A percentile compares a stretch with the other conserved stretches of the same genome.
Evolutionary conservation across 225 moss, liverwort and hornwort genomes (phyloP).

Genomic region (Ulota crispa): DNA sequence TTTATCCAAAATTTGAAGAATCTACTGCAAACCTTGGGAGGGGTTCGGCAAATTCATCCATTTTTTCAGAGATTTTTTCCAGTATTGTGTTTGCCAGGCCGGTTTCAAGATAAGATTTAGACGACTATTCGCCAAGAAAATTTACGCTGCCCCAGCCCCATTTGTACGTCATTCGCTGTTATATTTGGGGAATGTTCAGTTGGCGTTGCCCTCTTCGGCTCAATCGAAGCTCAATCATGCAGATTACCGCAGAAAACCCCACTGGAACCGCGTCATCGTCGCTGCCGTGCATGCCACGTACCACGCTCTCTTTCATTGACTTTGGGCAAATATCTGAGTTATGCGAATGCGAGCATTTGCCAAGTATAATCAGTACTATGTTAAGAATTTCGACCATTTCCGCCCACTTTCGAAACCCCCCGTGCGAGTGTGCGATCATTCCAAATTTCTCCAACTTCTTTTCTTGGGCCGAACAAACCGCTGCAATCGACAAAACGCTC

Average conservation of each 20-base stretch:
- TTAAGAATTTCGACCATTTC: background rate
- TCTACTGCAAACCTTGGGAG: too few relatives aligned
- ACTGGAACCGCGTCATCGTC: background rate
- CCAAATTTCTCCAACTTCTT: background rate
- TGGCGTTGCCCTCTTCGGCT: background rate
- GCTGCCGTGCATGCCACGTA: background rate
- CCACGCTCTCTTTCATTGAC: background rate
- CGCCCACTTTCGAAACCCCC: background rate
- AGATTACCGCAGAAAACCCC: too few relatives aligned
- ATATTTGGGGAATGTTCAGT: background rate
- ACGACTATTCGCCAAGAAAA: too few relatives aligned
- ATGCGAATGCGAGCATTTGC: background rate
- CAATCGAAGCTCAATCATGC: background rate
- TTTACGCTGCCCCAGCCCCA: too few relatives aligned
- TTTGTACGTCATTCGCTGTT: background rate
- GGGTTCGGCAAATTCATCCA: too few relatives aligned
- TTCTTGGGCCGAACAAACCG: background rate
- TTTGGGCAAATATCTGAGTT: background rate
- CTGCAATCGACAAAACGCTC: slow-evolving; percentile 11
- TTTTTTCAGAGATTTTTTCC: too few relatives aligned
- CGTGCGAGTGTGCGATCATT: background rate
- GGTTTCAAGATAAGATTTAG: too few relatives aligned
- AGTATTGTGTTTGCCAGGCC: too few relatives aligned
- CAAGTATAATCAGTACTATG: background rate
- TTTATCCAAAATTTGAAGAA: too few relatives aligned